Evolutionary conservation across 2,329 filamentous ascomycete species (phyloP).

Genomic region (Colletotrichum lentis): DNA sequence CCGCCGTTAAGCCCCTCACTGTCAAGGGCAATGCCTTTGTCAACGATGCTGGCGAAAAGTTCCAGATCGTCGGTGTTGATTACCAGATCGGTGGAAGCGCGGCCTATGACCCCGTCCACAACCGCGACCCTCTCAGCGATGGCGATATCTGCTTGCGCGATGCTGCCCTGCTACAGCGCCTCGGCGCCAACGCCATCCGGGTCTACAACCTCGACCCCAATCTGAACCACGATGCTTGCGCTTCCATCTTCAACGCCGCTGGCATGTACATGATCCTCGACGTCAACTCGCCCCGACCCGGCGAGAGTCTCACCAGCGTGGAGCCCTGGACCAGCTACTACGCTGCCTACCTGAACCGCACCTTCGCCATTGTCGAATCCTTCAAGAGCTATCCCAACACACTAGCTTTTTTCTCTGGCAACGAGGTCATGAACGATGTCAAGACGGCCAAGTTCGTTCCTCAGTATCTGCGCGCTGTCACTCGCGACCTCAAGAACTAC

Average conservation of each 20-base stretch:
- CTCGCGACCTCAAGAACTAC: conserved; percentile 83
- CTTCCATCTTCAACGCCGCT: conserved; percentile 72
- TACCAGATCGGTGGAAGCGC: conserved; percentile 74
- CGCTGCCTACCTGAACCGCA: conserved; percentile 68
- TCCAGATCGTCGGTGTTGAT: conserved; percentile 73
- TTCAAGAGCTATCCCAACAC: conserved; percentile 74
- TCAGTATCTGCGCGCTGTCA: conserved; percentile 78
- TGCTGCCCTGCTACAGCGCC: conserved; percentile 70
- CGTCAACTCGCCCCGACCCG: conserved; percentile 70
- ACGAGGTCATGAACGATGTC: conserved; percentile 78
- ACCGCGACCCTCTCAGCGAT: conserved; percentile 68
- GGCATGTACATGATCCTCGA: conserved; percentile 76
- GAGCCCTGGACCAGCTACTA: conserved; percentile 69
- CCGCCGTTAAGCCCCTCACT: conserved; percentile 65
- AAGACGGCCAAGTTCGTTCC: conserved; percentile 67
- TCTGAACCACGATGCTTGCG: conserved; percentile 72
- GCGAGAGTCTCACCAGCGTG: conserved; percentile 63
- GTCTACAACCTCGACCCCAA: conserved; percentile 74
- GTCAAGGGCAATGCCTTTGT: conserved; percentile 67
- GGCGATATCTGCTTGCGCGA: conserved; percentile 67
- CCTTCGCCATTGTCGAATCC: conserved; percentile 72
- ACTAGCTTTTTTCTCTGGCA: conserved; percentile 78
- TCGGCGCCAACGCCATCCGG: conserved; percentile 73
- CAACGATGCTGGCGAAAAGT: conserved; percentile 67
- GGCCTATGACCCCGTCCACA: conserved; percentile 63